Evolutionary conservation across 805 yeast genomes (phyloP), one percentile per base, ranked within the genome.

Genomic region (Ogataea saltuana): DNA sequence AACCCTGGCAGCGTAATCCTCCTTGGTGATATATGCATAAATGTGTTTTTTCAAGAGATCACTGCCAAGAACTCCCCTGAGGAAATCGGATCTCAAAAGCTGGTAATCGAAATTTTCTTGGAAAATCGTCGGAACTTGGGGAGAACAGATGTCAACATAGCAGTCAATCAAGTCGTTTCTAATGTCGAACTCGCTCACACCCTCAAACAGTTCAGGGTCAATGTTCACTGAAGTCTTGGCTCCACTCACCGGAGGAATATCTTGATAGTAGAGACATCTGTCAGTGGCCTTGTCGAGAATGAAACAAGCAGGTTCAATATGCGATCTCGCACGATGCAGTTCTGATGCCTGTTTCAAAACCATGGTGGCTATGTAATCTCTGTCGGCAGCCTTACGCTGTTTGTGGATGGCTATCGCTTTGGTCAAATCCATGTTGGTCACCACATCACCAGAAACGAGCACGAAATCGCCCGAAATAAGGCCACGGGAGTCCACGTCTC

Each of bases 21-120:
- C 83, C 39, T 78, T 80, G 15, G 93, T 77, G 33, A 90, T 79
- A 59, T 88, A 89, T 0, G 96, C 88, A 64, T 91, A 91, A 22
- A 93, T 86, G 43, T 90, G 85, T 61, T 93, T 91, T 51, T 89
- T 90, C 54, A 93, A 71, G 54, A 93, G 75, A 65, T 93, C 99
- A 39, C 95, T 84, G 12, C 93, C 83, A 46, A 93, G 72, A 19
- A 91, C 93, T 42, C 98, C 97, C 54, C 80, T 84, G 22, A 91
- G 86, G 59, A 91, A 93, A 66, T 93, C 98, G 26, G 77, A 72
- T 63, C 99, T 77, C 49, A 91, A 70, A 40, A 78, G 71, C 64
- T 91, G 97, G 63, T 90, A 93, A 68, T 93, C 99, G 57, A 93
- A 93, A 64, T 93, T 91, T 59, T 93, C 99, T 56, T 88, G 95